Base-by-base conservation (phyloP, 1,284 basidiomycete genomes). In the Sanguinoderma infundibulare region DNA sequence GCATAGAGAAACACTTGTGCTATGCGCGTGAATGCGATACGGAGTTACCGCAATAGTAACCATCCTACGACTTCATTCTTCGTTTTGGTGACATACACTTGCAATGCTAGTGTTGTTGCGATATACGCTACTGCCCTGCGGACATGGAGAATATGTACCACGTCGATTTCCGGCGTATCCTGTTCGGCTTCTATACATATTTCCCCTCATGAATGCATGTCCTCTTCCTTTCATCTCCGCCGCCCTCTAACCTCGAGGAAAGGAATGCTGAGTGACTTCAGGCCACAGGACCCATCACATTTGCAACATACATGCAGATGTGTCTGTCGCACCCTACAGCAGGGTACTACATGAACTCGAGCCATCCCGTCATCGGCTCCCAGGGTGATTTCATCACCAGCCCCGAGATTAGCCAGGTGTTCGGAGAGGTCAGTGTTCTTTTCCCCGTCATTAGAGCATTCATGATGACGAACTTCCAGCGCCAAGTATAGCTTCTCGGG, bases 341-440 rank as follows among this genome's bases (percentile, higher is more conserved):
- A 61, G 96, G 96, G 0, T 98, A 98, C 77, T 98, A 98, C 78
- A 92, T 90, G 81, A 89, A 90, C 58, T 79, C 86, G 0, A 67
- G 76, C 5, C 82, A 90, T 61, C 82, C 88, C 40, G 90, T 98
- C 2, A 94, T 99, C 70, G 98, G 98, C 10, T 70, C 86, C 0
- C 81, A 83, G 36, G 98, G 98, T 3, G 98, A 99, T 78, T 99
- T 99, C 71, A 91, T 95, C 40, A 99, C 98, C 1, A 95, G 92
- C 65, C 98, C 98, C 1, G 98, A 99, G 74, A 98, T 99, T 57
- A 94, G 89, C 68, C 96, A 98, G 74, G 87, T 95, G 0, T 99
- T 99, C 75, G 98, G 98, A 64, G 97, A 99, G 87, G 95, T 96
- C 72, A 62, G 84, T 72, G 36, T 51, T 8, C 34, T 28, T 22